Evolutionary conservation across 208 protist species (phyloP).

Genomic region (Trypanosoma platydactyli): DNA sequence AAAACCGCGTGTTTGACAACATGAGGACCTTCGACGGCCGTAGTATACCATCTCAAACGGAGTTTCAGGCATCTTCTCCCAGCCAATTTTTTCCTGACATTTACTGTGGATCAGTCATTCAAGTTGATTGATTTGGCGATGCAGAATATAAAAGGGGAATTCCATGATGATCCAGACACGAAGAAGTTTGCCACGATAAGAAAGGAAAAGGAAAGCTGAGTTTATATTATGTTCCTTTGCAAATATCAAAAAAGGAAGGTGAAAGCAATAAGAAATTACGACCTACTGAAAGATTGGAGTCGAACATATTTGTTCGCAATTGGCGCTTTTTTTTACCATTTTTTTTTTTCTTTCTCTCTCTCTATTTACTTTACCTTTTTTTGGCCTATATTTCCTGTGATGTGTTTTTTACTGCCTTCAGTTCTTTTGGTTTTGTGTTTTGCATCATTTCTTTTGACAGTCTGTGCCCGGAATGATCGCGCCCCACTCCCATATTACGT

Average conservation of each 20-base stretch:
- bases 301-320: not conserved
- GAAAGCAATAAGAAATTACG: not conserved
- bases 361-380: slow-evolving; percentile 21
- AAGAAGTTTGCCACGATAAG: not conserved
- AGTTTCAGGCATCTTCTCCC: slow-evolving; percentile 68
- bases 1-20: slow-evolving; percentile 76
- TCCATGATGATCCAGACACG: too few species aligned
- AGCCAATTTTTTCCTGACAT: slow-evolving; percentile 85
- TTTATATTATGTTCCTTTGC: too few species aligned
- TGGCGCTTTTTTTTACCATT: not conserved
- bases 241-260: not conserved
- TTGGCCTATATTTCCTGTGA: slow-evolving; percentile 7
- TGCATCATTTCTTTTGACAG: too few species aligned
- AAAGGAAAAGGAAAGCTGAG: too few species aligned
- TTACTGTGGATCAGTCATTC: slow-evolving; percentile 73
- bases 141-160: too few species aligned
- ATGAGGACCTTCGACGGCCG: slow-evolving; percentile 61
- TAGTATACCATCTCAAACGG: slow-evolving; percentile 57
- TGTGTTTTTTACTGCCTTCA: slow-evolving; percentile 1
- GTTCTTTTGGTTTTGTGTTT: slow-evolving; percentile 19
- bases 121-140: slow-evolving; percentile 34
- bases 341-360: slow-evolving; percentile 9
- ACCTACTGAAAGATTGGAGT: not conserved
- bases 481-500: too few species aligned
- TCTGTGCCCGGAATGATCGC: too few species aligned